Evolutionary conservation across 2,329 filamentous ascomycete species (phyloP).

Genomic region (Elsinoe batatas): DNA sequence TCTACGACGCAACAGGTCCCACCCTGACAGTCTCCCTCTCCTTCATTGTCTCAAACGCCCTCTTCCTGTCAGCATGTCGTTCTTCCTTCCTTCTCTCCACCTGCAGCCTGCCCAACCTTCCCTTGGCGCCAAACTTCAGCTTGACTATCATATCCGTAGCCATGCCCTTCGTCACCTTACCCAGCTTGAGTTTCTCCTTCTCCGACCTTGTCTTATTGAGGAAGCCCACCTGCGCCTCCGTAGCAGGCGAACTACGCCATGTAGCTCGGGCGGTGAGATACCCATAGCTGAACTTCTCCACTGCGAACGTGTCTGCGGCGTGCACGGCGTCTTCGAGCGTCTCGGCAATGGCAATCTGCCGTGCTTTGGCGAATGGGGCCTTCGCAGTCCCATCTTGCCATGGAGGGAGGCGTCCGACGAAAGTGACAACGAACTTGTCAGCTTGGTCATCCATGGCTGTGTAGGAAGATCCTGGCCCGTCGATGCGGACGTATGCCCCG

Average conservation of each 20-base stretch:
- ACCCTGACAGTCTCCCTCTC: conserved; percentile 37
- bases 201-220: conserved; percentile 55
- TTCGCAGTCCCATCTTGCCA: conserved; percentile 24
- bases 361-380: conserved; percentile 57
- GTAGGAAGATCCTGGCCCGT: conserved; percentile 26
- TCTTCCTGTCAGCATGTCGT: conserved; percentile 31
- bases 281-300: conserved; percentile 31
- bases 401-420: conserved; percentile 32
- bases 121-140: conserved; percentile 68
- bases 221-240: conserved; percentile 52
- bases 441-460: conserved; percentile 3
- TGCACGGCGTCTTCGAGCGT: conserved; percentile 69
- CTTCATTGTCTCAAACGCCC: conserved; percentile 29
- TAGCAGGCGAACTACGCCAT: conserved; percentile 63
- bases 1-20: conserved; percentile 33
- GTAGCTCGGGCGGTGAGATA: conserved; percentile 56
- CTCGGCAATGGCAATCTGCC: conserved; percentile 53
- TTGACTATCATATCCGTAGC: conserved; percentile 90
- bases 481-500: conserved; percentile 50
- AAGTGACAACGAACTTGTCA: conserved; percentile 28
- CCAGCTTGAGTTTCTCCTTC: conserved; percentile 43
- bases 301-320: conserved; percentile 60
- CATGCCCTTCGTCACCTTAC: conserved; percentile 64
- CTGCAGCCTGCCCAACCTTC: conserved; percentile 42
- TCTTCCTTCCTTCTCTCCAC: conserved; percentile 13